Percentiles rank a stretch among this genome's conserved stretches.
Evolutionary conservation across 1,139 yeast species (phyloP).

Genomic region (Lizanozyma gosingica): DNA sequence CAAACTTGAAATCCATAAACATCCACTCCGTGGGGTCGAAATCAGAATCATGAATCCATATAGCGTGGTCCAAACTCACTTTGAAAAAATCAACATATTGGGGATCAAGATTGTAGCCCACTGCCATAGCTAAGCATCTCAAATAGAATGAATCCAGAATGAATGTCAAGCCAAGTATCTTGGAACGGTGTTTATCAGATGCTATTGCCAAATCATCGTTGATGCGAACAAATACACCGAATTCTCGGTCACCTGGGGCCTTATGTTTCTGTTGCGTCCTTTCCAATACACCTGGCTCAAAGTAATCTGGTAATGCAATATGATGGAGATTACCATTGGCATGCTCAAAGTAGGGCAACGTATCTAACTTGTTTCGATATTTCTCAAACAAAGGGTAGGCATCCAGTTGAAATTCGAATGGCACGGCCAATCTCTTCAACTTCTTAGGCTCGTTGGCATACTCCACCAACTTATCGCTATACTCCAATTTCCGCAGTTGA

Average conservation of each 20-base stretch:
- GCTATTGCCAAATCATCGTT: slow-evolving; percentile 16
- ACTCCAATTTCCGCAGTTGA: slow-evolving; percentile 8
- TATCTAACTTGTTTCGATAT: slow-evolving; percentile 22
- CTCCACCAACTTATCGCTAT: slow-evolving; percentile 5
- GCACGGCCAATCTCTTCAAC: slow-evolving; percentile 13
- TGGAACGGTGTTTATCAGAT: not conserved
- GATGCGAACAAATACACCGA: slow-evolving; percentile 27
- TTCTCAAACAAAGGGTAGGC: slow-evolving; percentile 26
- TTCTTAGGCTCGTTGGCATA: slow-evolving; percentile 5
- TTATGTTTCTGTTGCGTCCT: slow-evolving; percentile 1
- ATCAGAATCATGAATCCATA: slow-evolving; percentile 28
- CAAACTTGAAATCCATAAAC: slow-evolving; percentile 27
- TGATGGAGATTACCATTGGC: slow-evolving; percentile 26
- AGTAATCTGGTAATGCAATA: slow-evolving; percentile 23
- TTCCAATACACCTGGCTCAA: slow-evolving; percentile 4
- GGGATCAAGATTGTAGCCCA: slow-evolving; percentile 19
- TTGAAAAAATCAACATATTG: slow-evolving; percentile 20
- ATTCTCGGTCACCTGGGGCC: slow-evolving; percentile 19
- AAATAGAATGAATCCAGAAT: slow-evolving; percentile 19
- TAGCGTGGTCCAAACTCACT: slow-evolving; percentile 35
- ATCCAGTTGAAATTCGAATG: slow-evolving; percentile 21
- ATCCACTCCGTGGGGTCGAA: slow-evolving; percentile 32
- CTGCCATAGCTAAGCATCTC: slow-evolving; percentile 13
- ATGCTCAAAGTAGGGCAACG: slow-evolving; percentile 17
- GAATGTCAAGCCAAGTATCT: slow-evolving; percentile 1